Percentiles rank a stretch among this genome's conserved stretches.
Evolutionary conservation across 2,329 filamentous ascomycete genomes (phyloP).

Genomic region (Beauveria medogensis): DNA sequence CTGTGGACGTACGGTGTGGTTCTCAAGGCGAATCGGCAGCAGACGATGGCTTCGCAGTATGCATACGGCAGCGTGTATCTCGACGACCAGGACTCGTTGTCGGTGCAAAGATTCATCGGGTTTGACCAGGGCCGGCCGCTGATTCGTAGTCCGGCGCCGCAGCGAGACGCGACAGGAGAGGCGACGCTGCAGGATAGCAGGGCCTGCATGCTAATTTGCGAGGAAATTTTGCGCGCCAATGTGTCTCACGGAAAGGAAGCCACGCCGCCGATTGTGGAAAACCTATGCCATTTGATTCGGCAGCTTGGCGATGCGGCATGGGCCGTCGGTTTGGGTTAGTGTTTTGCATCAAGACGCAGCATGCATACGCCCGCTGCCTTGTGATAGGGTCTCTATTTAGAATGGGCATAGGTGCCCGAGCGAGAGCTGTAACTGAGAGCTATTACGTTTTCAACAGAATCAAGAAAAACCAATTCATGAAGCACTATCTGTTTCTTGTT

Average conservation of each 20-base stretch:
- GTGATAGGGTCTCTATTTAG: not conserved
- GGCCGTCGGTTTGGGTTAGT: conserved; percentile 24
- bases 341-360: not conserved
- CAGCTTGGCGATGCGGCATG: conserved; percentile 47
- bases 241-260: conserved; percentile 34
- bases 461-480: too few species aligned
- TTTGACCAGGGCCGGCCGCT: conserved; percentile 47
- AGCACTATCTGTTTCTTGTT: too few species aligned
- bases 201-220: conserved; percentile 49
- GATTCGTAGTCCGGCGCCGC: conserved; percentile 30
- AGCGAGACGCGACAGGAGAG: conserved; percentile 22
- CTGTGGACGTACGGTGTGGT: conserved; percentile 64
- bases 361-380: not conserved
- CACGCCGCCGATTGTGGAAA: conserved; percentile 57
- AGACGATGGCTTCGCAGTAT: conserved; percentile 25
- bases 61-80: conserved; percentile 39
- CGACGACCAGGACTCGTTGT: conserved; percentile 45
- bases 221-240: conserved; percentile 48
- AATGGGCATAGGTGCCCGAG: not conserved
- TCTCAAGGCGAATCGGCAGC: conserved; percentile 30
- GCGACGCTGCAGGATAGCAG: conserved; percentile 46
- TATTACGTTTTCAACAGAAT: too few species aligned
- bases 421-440: not conserved
- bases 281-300: conserved; percentile 55
- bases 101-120: conserved; percentile 48